phyloP scores from a whole-genome alignment of 1,284 basidiomycete species.

The Microbotryum violaceum region DNA sequence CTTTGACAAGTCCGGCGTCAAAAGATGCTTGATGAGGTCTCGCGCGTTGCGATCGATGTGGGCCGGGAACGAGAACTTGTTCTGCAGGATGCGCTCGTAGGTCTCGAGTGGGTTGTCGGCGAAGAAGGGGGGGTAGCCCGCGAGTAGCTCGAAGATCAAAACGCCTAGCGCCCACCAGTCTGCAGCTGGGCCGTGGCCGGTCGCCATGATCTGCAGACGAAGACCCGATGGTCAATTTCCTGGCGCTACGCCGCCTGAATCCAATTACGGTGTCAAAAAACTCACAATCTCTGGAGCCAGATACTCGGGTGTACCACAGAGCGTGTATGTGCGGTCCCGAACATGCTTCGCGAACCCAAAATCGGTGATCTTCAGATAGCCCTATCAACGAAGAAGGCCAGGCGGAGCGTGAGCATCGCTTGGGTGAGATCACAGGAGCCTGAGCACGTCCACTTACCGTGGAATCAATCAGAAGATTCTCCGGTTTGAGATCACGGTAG shows the following conservation, averaged over 20 bases:
- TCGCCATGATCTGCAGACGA: slow-evolving; percentile 35
- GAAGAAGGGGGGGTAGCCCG: slow-evolving; percentile 51
- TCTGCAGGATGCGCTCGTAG: slow-evolving; percentile 37
- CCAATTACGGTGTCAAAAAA: slow-evolving; percentile 64
- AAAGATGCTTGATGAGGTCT: slow-evolving; percentile 33
- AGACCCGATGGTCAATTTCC: neutral
- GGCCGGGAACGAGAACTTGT: slow-evolving; percentile 31
- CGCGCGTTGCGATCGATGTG: slow-evolving; percentile 33
- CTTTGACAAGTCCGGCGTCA: slow-evolving; percentile 34
- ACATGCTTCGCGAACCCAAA: slow-evolving; percentile 45
- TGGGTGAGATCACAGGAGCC: slow-evolving; percentile 39
- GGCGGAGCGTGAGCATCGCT: slow-evolving; percentile 49
- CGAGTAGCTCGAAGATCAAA: slow-evolving; percentile 91
- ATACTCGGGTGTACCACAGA: slow-evolving; percentile 69
- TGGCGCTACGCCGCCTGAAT: slow-evolving; percentile 57
- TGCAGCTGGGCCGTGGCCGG: slow-evolving; percentile 48
- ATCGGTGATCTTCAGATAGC: slow-evolving; percentile 44
- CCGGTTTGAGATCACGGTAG: slow-evolving; percentile 72
- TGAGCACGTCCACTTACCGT: slow-evolving; percentile 34
- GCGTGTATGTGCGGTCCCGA: slow-evolving; percentile 29
- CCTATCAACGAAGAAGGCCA: slow-evolving; percentile 40
- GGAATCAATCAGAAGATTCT: slow-evolving; percentile 77
- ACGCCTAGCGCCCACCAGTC: slow-evolving; percentile 99
- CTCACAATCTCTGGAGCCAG: slow-evolving; percentile 70
- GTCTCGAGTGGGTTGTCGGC: slow-evolving; percentile 34